These are phyloP conservation scores for Thraustochytrium striatum DNA, from an alignment of 352 stramenopile species.

Conservation along the genomic window DNA sequence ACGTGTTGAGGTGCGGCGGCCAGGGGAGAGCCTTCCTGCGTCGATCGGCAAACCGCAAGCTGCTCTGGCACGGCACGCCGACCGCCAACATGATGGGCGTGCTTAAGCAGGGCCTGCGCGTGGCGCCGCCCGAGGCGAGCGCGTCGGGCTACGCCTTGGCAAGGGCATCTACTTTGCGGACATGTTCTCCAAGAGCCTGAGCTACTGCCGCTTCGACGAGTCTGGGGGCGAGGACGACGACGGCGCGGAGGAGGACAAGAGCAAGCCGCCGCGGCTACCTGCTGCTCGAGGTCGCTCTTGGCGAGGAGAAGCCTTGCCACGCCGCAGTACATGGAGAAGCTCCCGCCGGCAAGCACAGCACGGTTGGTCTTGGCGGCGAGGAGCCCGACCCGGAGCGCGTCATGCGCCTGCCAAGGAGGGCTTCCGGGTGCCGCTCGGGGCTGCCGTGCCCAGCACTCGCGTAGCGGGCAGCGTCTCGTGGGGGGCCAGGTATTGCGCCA, in stretches of 20 bases:
- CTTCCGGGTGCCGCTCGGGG: too few species aligned
- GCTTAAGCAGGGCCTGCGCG: slow-evolving; percentile 66
- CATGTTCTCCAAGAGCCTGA: slow-evolving; percentile 69
- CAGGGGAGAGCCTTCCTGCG: not conserved
- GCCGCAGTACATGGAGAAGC: slow-evolving; percentile 3
- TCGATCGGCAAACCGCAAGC: slow-evolving; percentile 15
- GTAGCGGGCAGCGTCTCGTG: not conserved
- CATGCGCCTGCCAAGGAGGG: not conserved
- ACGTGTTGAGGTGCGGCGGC: slow-evolving; percentile 6
- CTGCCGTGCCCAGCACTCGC: too few species aligned
- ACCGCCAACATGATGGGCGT: slow-evolving; percentile 78
- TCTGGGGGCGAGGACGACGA: not conserved
- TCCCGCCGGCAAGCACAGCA: not conserved
- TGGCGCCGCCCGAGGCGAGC: slow-evolving; percentile 66
- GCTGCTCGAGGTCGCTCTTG: slow-evolving; percentile 8
- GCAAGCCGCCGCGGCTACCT: too few species aligned
- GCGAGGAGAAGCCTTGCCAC: not conserved
- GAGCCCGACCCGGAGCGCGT: slow-evolving; percentile 1
- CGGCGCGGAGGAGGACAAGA: too few species aligned
- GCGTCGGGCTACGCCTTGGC: slow-evolving; percentile 66
- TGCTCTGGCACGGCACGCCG: slow-evolving; percentile 76
- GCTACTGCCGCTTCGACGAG: slow-evolving; percentile 63
- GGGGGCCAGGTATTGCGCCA: not conserved
- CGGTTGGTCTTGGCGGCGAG: not conserved
- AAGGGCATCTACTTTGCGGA: slow-evolving; percentile 79